phyloP scores from a whole-genome alignment of 129 eudicot species.

The Centella asiatica region DNA sequence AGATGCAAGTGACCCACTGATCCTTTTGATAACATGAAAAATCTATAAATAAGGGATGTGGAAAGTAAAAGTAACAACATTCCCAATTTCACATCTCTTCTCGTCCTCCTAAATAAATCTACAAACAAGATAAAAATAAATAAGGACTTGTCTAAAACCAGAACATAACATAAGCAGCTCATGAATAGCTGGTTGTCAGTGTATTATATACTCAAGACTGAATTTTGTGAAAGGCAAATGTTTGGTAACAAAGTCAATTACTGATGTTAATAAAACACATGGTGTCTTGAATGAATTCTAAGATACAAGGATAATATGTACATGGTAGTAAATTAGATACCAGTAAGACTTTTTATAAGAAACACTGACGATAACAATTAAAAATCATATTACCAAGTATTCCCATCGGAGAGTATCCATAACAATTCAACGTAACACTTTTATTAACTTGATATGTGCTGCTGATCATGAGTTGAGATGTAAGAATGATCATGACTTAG shows the following conservation, averaged over 20 bases:
- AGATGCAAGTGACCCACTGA: no score
- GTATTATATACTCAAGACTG: not conserved
- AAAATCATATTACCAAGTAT: not conserved
- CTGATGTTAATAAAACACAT: not conserved
- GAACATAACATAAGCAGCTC: no score
- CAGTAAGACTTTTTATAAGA: no score
- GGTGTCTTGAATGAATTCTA: not conserved
- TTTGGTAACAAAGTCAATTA: not conserved
- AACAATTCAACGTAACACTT: slow-evolving; percentile 18
- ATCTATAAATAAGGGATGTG: no score
- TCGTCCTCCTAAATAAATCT: no score
- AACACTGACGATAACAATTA: no score
- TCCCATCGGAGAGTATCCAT: slow-evolving; percentile 3
- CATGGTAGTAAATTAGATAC: not conserved
- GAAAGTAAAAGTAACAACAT: no score
- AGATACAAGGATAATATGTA: not conserved
- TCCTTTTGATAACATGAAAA: no score
- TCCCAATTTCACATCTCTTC: no score
- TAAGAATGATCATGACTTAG: slow-evolving; percentile 17
- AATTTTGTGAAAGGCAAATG: not conserved
- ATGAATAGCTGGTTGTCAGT: not conserved
- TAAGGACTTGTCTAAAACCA: no score
- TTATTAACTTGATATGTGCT: not conserved
- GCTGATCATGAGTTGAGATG: slow-evolving; percentile 14
- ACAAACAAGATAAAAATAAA: no score